Evolutionary conservation across 129 eudicot species (phyloP), one percentile per base, ranked within the genome.

Genomic region (Heracleum sosnowskyi): DNA sequence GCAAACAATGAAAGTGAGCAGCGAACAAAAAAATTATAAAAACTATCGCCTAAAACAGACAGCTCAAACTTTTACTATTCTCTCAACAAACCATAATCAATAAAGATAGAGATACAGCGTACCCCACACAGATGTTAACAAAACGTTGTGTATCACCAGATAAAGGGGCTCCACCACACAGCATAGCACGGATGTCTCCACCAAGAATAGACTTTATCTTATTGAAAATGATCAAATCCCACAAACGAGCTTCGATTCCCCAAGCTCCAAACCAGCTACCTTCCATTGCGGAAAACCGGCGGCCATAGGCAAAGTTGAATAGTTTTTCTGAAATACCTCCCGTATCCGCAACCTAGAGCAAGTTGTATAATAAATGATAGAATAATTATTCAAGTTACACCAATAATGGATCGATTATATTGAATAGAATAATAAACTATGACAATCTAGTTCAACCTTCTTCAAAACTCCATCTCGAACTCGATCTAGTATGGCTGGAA

Each of bases 161-260:
- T 82, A 94, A 87, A 89, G 98, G 98, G 77, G 98, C 98, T 73
- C 98, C 98, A 75, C 97, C 98, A 78, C 94, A 94, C 33, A 94
- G 97, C 96, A 94, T 94, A 70, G 86, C 89, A 34, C 98, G 96
- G 46, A 91, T 94, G 11, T 86, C 84, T 72, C 98, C 98, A 66
- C 98, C 98, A 75, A 94, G 96, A 33, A 94, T 28, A 81, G 91
- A 82, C 28, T 80, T 87, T 63, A 94, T 84, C 83, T 86, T 91
- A 35, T 87, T 90, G 51, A 91, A 94, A 75, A 94, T 83, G 74
- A 94, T 44, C 10, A 78, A 79, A 81, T 94, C 97, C 98, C 98
- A 94, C 63, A 94, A 73, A 16, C 71, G 74, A 76, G 76, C 78
- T 83, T 94, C 98, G 74, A 94, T 5, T 9, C 96, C 96, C 97